phyloP scores from a whole-genome alignment of 2,329 filamentous ascomycete genomes.

The Fonsecaea pedrosoi region DNA sequence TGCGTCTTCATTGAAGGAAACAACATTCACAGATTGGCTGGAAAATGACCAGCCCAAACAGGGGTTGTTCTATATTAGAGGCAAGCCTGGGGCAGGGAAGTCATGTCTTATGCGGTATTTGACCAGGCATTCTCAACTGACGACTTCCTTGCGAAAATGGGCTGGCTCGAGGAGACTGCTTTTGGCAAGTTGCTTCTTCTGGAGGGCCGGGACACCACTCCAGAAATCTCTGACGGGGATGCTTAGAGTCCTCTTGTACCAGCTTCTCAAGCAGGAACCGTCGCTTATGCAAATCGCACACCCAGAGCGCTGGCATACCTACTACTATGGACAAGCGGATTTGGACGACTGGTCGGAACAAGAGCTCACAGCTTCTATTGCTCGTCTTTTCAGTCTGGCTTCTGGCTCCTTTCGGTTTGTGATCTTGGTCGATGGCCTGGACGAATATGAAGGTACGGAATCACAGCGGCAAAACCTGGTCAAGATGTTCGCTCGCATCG shows the following conservation, averaged over 20 bases:
- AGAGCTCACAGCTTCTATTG: constrained; percentile 41
- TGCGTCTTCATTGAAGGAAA: neutral
- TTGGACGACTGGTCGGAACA: constrained; percentile 43
- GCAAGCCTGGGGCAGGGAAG: neutral
- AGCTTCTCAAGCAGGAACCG: constrained; percentile 43
- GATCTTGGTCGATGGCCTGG: constrained; percentile 42
- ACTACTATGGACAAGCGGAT: constrained; percentile 29
- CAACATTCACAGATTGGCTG: neutral
- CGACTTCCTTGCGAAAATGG: neutral
- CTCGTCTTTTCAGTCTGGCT: constrained; percentile 37
- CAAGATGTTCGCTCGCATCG: constrained; percentile 1
- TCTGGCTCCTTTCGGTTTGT: constrained; percentile 38
- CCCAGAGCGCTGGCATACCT: neutral
- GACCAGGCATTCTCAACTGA: neutral
- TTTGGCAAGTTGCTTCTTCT: constrained; percentile 19
- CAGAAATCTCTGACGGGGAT: constrained; percentile 50
- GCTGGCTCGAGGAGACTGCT: neutral
- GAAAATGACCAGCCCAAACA: neutral
- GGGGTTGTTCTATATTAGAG: neutral
- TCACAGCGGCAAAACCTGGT: constrained; percentile 4
- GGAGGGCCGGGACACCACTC: constrained; percentile 7
- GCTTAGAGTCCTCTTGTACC: constrained; percentile 48
- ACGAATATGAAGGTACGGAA: constrained; percentile 41
- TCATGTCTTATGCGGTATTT: neutral
- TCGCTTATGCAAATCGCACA: neutral